Evolutionary conservation across 1,284 basidiomycete species (phyloP).

Genomic region (Marasmius oreades): DNA sequence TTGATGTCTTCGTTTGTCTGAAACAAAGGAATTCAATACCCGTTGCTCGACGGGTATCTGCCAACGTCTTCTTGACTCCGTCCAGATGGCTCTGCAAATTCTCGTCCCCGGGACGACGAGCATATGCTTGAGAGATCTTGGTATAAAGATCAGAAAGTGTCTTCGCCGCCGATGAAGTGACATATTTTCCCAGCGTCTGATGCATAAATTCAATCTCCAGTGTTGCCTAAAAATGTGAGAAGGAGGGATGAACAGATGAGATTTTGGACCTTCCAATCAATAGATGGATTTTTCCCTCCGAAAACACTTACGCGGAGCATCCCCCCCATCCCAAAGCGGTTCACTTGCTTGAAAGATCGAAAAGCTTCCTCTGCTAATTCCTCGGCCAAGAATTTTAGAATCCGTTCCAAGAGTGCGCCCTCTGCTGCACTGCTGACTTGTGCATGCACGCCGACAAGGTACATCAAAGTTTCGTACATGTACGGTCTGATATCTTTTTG

Average conservation of each 20-base stretch:
- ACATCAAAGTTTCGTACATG: conserved; percentile 87
- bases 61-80: conserved; percentile 85
- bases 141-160: conserved; percentile 90
- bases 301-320: conserved; percentile 80
- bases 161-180: conserved; percentile 76
- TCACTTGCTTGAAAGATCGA: conserved; percentile 81
- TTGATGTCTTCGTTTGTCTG: conserved; percentile 53
- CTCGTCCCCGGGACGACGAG: conserved; percentile 75
- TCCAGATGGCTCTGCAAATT: conserved; percentile 87
- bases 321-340: conserved; percentile 93
- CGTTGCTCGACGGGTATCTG: conserved; percentile 85
- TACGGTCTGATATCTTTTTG: conserved; percentile 92
- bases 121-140: conserved; percentile 90
- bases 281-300: background rate
- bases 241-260: background rate
- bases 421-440: conserved; percentile 83
- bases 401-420: conserved; percentile 75
- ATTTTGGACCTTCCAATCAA: background rate
- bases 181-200: conserved; percentile 88
- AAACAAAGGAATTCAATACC: conserved; percentile 95
- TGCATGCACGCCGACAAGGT: conserved; percentile 89
- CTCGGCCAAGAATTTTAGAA: conserved; percentile 81
- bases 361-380: conserved; percentile 81
- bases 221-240: conserved; percentile 67
- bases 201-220: conserved; percentile 99